These are phyloP conservation scores for Mycena albidolilacea DNA, from an alignment of 768 basidiomycete species.

Conservation along the genomic window DNA sequence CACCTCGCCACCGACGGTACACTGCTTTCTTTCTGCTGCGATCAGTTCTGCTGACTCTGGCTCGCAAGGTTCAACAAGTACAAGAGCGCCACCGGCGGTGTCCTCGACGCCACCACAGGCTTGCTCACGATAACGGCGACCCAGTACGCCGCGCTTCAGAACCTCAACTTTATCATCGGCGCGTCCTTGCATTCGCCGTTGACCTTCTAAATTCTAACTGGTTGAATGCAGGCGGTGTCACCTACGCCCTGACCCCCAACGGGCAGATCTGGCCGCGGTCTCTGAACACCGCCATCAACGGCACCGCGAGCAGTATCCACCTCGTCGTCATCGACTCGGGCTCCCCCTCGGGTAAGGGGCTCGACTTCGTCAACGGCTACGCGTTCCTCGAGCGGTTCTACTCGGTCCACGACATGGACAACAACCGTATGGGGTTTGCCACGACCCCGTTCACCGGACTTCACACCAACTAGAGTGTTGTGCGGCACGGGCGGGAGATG, in stretches of 20 bases:
- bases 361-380: constrained; percentile 71
- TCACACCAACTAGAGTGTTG: constrained; percentile 13
- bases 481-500: background rate
- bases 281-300: constrained; percentile 62
- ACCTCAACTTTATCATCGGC: constrained; percentile 8
- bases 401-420: constrained; percentile 73
- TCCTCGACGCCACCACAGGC: background rate
- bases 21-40: too few relatives aligned
- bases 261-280: constrained; percentile 48
- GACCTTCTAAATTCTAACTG: too few relatives aligned
- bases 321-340: constrained; percentile 58
- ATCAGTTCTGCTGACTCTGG: too few relatives aligned
- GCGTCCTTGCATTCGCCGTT: too few relatives aligned
- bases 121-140: constrained; percentile 13
- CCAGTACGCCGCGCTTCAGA: constrained; percentile 52
- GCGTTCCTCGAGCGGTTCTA: constrained; percentile 76
- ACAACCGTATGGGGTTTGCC: constrained; percentile 70
- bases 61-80: too few relatives aligned
- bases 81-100: constrained; percentile 1
- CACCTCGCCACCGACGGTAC: too few relatives aligned
- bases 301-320: constrained; percentile 53
- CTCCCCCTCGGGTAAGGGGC: constrained; percentile 57
- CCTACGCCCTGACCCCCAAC: constrained; percentile 17
- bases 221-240: background rate
- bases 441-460: constrained; percentile 43